A percentile compares a stretch with the other conserved stretches of the same genome.
Evolutionary conservation across 2,329 filamentous ascomycete genomes (phyloP).

Genomic region (Trichoderma guizhouense): DNA sequence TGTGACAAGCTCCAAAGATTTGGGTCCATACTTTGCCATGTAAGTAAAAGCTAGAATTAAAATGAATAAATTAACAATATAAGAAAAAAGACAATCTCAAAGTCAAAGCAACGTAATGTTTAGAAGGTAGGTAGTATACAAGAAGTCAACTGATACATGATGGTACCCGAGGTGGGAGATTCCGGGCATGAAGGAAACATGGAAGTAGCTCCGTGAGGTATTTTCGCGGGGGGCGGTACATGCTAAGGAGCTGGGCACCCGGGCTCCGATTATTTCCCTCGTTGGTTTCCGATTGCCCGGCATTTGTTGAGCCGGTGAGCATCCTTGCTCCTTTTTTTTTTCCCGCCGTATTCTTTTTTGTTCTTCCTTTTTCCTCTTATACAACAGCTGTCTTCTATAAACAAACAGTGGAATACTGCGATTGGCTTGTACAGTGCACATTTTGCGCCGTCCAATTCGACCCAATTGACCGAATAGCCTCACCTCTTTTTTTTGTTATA

Average conservation of each 20-base stretch:
- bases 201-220: slow-evolving; percentile 1
- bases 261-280: neutral
- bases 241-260: neutral
- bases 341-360: neutral
- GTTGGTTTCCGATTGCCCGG: neutral
- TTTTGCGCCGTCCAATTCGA: neutral
- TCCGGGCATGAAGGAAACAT: neutral
- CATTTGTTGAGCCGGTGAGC: neutral
- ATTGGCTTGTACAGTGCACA: neutral
- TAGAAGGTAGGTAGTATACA: no score
- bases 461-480: neutral
- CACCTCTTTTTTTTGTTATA: neutral
- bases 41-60: neutral
- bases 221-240: neutral
- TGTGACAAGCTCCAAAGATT: neutral
- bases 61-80: neutral
- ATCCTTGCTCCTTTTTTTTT: neutral
- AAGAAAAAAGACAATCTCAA: neutral
- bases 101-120: neutral
- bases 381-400: neutral
- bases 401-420: neutral
- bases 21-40: neutral
- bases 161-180: neutral
- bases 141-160: neutral
- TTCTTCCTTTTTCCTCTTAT: neutral